Percentiles rank a stretch among this genome's conserved stretches.
These are phyloP conservation scores for Phoma sp. DNA, from an alignment of 2,329 filamentous ascomycete species.

Conservation along the genomic window DNA sequence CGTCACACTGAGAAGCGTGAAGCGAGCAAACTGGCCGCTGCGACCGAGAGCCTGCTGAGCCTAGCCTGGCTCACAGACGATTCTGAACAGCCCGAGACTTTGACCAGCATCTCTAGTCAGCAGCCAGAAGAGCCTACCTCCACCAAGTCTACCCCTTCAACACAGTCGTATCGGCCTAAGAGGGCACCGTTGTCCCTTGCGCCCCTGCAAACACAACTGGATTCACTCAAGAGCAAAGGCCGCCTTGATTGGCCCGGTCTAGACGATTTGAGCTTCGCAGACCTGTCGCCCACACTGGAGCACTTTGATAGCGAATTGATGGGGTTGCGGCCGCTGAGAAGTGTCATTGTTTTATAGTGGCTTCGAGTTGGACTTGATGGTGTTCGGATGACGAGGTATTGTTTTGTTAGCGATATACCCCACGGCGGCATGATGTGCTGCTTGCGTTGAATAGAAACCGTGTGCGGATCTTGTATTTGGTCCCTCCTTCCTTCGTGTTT, in stretches of 20 bases:
- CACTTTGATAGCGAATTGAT: constrained; percentile 11
- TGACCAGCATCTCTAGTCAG: constrained; percentile 8
- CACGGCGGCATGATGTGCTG: background rate
- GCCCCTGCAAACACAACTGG: constrained; percentile 8
- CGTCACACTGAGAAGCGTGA: constrained; percentile 5
- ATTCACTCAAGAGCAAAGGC: constrained; percentile 7
- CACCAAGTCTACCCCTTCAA: background rate
- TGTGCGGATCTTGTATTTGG: no score
- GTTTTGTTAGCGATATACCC: background rate
- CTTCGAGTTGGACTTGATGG: no score
- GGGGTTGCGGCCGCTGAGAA: constrained; percentile 1
- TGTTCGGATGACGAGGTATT: no score
- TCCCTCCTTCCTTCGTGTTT: no score
- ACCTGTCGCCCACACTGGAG: constrained; percentile 13
- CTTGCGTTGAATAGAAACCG: background rate
- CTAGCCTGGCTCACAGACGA: constrained; percentile 10
- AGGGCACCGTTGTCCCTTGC: background rate
- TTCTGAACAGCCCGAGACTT: background rate
- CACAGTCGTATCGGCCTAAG: background rate
- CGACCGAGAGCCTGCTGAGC: constrained; percentile 6
- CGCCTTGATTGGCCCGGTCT: constrained; percentile 5
- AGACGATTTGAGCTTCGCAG: constrained; percentile 13
- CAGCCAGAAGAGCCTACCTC: background rate
- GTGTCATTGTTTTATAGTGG: background rate
- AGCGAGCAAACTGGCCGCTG: constrained; percentile 9